Conservation (phyloP, 78 protist genomes). For the Dictyostelium firmibasis region DNA sequence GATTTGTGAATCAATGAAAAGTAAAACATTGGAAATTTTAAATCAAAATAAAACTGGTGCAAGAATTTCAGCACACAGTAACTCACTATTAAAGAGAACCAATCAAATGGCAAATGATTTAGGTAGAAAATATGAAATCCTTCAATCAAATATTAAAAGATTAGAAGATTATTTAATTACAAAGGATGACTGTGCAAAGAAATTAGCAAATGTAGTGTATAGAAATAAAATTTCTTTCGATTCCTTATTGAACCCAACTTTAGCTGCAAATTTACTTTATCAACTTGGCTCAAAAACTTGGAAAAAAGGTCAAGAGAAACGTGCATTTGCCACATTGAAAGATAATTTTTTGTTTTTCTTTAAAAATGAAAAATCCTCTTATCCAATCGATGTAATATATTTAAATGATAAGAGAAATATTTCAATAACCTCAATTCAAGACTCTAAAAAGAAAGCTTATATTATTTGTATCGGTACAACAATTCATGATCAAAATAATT, state of each 20-base stretch:
- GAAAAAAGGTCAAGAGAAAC: slow-evolving; percentile 77
- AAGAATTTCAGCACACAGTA: slow-evolving; percentile 58
- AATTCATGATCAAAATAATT: slow-evolving; percentile 9
- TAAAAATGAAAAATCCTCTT: slow-evolving; percentile 53
- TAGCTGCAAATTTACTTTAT: slow-evolving; percentile 36
- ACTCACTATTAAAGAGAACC: slow-evolving; percentile 49
- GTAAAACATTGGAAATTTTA: slow-evolving; percentile 24
- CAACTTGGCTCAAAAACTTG: slow-evolving; percentile 57
- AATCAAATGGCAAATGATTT: slow-evolving; percentile 75
- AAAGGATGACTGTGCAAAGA: slow-evolving; percentile 77
- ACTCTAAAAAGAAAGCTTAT: slow-evolving; percentile 48
- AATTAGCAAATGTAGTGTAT: slow-evolving; percentile 62
- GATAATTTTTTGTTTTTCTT: slow-evolving; percentile 63
- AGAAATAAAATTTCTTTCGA: slow-evolving; percentile 53
- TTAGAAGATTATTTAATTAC: slow-evolving; percentile 54
- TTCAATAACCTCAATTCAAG: background rate
- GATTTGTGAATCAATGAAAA: slow-evolving; percentile 5
- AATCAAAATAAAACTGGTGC: slow-evolving; percentile 75
- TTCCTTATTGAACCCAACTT: slow-evolving; percentile 50
- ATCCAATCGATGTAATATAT: slow-evolving; percentile 68
- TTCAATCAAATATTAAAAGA: slow-evolving; percentile 32
- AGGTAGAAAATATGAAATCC: slow-evolving; percentile 40
- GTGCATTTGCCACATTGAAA: slow-evolving; percentile 42
- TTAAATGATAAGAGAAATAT: slow-evolving; percentile 49
- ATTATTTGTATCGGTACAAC: slow-evolving; percentile 58